Evolutionary conservation across 768 basidiomycete genomes (phyloP).

Genomic region (Sarcomyxa edulis): DNA sequence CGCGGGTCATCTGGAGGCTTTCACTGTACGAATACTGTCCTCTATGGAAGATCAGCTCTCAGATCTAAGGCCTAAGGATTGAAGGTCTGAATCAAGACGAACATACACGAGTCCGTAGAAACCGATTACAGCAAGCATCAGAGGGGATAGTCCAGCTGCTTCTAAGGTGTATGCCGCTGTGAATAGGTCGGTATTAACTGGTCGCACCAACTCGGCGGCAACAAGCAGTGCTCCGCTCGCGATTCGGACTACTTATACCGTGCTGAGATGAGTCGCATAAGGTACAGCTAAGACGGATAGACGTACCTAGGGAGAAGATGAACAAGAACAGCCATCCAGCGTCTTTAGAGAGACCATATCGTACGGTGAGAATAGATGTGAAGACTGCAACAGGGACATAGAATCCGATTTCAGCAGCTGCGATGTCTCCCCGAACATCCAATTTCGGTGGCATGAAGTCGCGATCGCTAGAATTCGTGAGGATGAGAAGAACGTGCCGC

Average conservation of each 20-base stretch:
- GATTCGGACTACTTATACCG: constrained; percentile 41
- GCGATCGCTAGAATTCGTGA: constrained; percentile 14
- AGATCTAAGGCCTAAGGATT: constrained; percentile 1
- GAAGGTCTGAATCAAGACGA: constrained; percentile 5
- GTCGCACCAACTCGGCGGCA: constrained; percentile 40
- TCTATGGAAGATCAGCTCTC: constrained; percentile 22
- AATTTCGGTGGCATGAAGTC: constrained; percentile 33
- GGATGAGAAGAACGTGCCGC: not conserved
- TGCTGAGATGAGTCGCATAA: constrained; percentile 2
- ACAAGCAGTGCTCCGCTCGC: constrained; percentile 52
- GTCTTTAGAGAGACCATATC: constrained; percentile 53
- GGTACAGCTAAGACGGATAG: not conserved
- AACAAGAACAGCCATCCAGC: constrained; percentile 68
- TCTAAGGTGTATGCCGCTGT: constrained; percentile 50
- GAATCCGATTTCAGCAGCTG: constrained; percentile 53
- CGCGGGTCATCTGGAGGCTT: constrained; percentile 31
- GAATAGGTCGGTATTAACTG: constrained; percentile 38
- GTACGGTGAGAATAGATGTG: constrained; percentile 38
- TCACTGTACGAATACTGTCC: constrained; percentile 51
- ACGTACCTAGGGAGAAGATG: constrained; percentile 53
- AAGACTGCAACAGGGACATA: constrained; percentile 52
- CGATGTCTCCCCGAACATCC: constrained; percentile 44
- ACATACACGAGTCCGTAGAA: constrained; percentile 50
- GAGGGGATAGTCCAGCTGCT: constrained; percentile 32
- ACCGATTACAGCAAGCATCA: constrained; percentile 37